A percentile compares a stretch with the other conserved stretches of the same genome.
Conservation (phyloP, 257 asterid genomes). For the Salvia splendens region DNA sequence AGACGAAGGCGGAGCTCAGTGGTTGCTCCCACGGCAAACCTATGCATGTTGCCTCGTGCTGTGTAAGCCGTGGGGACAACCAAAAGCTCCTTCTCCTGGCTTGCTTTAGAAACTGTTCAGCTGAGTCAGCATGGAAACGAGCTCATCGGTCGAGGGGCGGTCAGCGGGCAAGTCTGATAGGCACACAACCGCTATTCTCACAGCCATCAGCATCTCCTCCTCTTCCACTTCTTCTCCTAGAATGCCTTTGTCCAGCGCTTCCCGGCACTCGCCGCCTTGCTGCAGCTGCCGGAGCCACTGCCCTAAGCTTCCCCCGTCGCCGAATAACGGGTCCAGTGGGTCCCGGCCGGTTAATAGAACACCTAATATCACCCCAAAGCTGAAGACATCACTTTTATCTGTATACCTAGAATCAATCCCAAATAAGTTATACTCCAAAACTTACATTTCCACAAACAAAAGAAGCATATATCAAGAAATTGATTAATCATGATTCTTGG, state of each 20-base stretch:
- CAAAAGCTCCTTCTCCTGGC: slow-evolving; percentile 41
- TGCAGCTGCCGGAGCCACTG: slow-evolving; percentile 79
- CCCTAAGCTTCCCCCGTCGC: slow-evolving; percentile 76
- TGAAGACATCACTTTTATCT: slow-evolving; percentile 87
- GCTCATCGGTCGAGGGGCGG: slow-evolving; percentile 94
- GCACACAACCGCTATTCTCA: slow-evolving; percentile 80
- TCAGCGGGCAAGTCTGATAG: slow-evolving; percentile 84
- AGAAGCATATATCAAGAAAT: background rate
- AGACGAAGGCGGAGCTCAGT: slow-evolving; percentile 34
- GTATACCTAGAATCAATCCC: slow-evolving; percentile 56
- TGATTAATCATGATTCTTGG: background rate
- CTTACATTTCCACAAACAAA: slow-evolving; percentile 15
- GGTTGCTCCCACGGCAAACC: slow-evolving; percentile 55
- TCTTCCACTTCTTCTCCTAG: slow-evolving; percentile 79
- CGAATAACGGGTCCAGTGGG: slow-evolving; percentile 69
- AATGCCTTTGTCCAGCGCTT: slow-evolving; percentile 79
- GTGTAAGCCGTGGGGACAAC: slow-evolving; percentile 54
- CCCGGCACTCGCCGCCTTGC: slow-evolving; percentile 81
- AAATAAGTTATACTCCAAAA: background rate
- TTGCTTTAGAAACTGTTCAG: slow-evolving; percentile 65
- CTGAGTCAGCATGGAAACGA: slow-evolving; percentile 93
- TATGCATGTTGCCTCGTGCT: slow-evolving; percentile 13
- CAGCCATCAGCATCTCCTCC: slow-evolving; percentile 92
- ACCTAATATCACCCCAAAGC: slow-evolving; percentile 86
- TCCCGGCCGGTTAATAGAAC: slow-evolving; percentile 72